Evolutionary conservation across 768 basidiomycete genomes (phyloP).

Genomic region (Mycena galopus): DNA sequence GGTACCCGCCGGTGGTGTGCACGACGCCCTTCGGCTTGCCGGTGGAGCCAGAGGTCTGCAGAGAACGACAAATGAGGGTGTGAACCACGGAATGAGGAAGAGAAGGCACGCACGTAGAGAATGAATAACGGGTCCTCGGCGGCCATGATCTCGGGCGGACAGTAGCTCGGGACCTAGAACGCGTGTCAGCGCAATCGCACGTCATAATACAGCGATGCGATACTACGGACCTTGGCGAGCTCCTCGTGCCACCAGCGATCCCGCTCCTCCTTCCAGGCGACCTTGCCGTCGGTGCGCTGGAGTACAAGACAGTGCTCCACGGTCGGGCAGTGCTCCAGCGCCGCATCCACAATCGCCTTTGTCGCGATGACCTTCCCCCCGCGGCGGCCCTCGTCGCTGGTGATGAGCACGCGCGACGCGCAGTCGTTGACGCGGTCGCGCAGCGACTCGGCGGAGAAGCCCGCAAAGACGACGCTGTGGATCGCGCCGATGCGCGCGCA

Average conservation of each 20-base stretch:
- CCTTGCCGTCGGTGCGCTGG: conserved; percentile 85
- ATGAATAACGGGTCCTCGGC: conserved; percentile 99
- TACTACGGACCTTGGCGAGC: conserved; percentile 71
- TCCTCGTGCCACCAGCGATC: conserved; percentile 99
- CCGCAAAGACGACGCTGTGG: conserved; percentile 98
- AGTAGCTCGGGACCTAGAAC: conserved; percentile 85
- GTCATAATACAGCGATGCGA: too few species aligned
- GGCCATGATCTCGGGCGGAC: conserved; percentile 88
- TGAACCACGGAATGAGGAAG: background rate
- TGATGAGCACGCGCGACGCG: conserved; percentile 91
- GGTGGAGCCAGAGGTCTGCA: conserved; percentile 91
- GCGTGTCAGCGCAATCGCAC: too few species aligned
- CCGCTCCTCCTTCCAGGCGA: conserved; percentile 87
- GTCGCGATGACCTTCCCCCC: conserved; percentile 97
- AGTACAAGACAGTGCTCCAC: conserved; percentile 95
- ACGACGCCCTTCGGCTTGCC: conserved; percentile 99
- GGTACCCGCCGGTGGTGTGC: conserved; percentile 89
- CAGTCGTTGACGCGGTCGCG: conserved; percentile 95
- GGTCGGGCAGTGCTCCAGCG: conserved; percentile 83
- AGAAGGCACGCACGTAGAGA: conserved; percentile 89
- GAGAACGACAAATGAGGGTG: background rate
- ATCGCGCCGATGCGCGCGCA: conserved; percentile 97
- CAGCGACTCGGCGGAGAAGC: conserved; percentile 95
- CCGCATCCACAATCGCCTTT: conserved; percentile 93
- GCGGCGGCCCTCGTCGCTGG: conserved; percentile 92